Evolutionary conservation across 140 eudicot species (phyloP).

Genomic region (Oenanthe javanica): DNA sequence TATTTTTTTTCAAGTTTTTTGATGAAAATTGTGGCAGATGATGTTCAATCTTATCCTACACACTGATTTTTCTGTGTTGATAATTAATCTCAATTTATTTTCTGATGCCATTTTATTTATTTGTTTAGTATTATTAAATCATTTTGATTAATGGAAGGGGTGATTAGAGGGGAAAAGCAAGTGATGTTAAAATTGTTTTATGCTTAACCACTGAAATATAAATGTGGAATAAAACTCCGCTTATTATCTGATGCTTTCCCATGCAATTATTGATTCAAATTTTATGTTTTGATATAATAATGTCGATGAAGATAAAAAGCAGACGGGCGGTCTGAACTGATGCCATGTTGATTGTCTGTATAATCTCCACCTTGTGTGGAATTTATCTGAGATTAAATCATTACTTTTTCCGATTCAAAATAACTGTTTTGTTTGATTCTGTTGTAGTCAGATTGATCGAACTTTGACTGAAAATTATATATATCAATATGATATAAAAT

Average conservation of each 20-base stretch:
- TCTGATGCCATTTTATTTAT: slow-evolving; percentile 48
- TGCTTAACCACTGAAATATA: slow-evolving; percentile 43
- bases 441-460: too few relatives aligned
- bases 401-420: too few relatives aligned
- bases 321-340: slow-evolving; percentile 99
- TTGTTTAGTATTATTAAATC: too few relatives aligned
- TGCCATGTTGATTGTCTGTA: slow-evolving; percentile 97
- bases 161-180: slow-evolving; percentile 21
- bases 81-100: slow-evolving; percentile 58
- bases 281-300: too few relatives aligned
- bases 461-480: too few relatives aligned
- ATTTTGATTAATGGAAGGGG: too few relatives aligned
- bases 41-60: slow-evolving; percentile 68
- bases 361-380: slow-evolving; percentile 26
- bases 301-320: slow-evolving; percentile 68
- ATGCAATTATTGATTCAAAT: too few relatives aligned
- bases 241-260: slow-evolving; percentile 59
- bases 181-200: slow-evolving; percentile 42
- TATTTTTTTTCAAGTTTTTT: not conserved
- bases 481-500: too few relatives aligned
- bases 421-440: too few relatives aligned
- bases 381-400: slow-evolving; percentile 44
- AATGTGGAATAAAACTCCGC: slow-evolving; percentile 53
- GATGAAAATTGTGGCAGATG: slow-evolving; percentile 32
- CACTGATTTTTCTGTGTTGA: slow-evolving; percentile 56